These are phyloP conservation scores for Blastobotrys serpentis DNA, from an alignment of 1,139 yeast species.

Conservation along the genomic window DNA sequence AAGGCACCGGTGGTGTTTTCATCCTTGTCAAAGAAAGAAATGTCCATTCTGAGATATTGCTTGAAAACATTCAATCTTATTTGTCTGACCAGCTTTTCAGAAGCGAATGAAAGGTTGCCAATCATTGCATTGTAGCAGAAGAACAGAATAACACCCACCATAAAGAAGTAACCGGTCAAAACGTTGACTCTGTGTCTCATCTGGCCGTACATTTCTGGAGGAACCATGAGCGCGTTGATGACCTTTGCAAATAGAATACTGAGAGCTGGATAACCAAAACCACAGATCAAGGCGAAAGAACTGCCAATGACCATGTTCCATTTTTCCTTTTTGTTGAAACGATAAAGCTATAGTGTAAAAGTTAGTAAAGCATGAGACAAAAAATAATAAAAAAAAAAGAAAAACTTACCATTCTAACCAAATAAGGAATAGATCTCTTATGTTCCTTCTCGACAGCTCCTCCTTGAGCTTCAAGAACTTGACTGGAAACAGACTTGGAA, in stretches of 20 bases:
- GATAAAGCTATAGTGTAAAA: slow-evolving; percentile 20
- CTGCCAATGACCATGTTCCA: slow-evolving; percentile 36
- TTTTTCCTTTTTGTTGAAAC: slow-evolving; percentile 33
- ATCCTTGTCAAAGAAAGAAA: slow-evolving; percentile 79
- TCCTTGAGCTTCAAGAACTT: slow-evolving; percentile 13
- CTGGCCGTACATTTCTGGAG: slow-evolving; percentile 30
- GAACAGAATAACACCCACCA: slow-evolving; percentile 41
- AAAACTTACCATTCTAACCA: slow-evolving; percentile 25
- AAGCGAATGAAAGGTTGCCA: slow-evolving; percentile 33
- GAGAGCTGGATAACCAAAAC: slow-evolving; percentile 44
- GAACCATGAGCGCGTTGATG: slow-evolving; percentile 40
- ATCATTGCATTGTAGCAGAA: slow-evolving; percentile 36
- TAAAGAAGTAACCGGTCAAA: slow-evolving; percentile 42
- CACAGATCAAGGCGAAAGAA: slow-evolving; percentile 36
- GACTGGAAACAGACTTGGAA: slow-evolving; percentile 18
- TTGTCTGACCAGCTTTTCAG: slow-evolving; percentile 35
- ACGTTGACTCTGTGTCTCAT: slow-evolving; percentile 41
- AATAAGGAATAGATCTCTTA: slow-evolving; percentile 21
- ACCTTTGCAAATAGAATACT: slow-evolving; percentile 42
- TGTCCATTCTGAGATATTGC: slow-evolving; percentile 63
- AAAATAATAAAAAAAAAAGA: slow-evolving; percentile 4
- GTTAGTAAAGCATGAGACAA: background rate
- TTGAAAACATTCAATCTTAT: slow-evolving; percentile 37
- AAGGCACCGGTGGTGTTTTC: slow-evolving; percentile 63
- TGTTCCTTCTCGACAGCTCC: slow-evolving; percentile 2